phyloP scores from a whole-genome alignment of 352 stramenopile genomes.

The Globisporangium abappressorium region DNA sequence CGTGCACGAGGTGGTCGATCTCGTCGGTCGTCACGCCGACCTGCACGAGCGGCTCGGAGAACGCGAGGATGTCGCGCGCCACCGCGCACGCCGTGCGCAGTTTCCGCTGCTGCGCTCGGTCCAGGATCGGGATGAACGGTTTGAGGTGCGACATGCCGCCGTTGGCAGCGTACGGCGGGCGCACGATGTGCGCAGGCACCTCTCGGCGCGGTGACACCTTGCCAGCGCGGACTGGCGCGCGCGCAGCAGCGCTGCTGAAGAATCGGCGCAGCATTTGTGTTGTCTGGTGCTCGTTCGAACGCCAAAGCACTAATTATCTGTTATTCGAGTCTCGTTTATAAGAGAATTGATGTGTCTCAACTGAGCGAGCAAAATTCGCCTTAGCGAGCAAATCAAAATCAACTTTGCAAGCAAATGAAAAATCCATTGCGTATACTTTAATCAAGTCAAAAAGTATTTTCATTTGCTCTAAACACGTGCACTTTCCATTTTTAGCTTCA shows the following conservation, averaged over 20 bases:
- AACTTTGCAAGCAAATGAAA: too few relatives aligned
- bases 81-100: slow-evolving; percentile 71
- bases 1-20: slow-evolving; percentile 92
- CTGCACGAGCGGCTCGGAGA: slow-evolving; percentile 68
- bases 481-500: too few relatives aligned
- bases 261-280: slow-evolving; percentile 22
- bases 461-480: too few relatives aligned
- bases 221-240: slow-evolving; percentile 42
- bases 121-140: slow-evolving; percentile 77
- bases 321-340: too few relatives aligned
- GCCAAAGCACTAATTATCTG: too few relatives aligned
- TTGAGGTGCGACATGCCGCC: slow-evolving; percentile 66
- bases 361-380: too few relatives aligned
- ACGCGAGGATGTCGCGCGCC: slow-evolving; percentile 77
- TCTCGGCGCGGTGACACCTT: slow-evolving; percentile 41
- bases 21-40: slow-evolving; percentile 91
- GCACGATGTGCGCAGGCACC: slow-evolving; percentile 54
- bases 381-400: too few relatives aligned
- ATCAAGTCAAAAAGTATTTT: too few relatives aligned
- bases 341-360: too few relatives aligned
- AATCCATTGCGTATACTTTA: too few relatives aligned
- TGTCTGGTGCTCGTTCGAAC: background rate
- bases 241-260: slow-evolving; percentile 26
- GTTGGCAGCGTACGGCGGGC: slow-evolving; percentile 59
- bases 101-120: slow-evolving; percentile 55